Base-by-base conservation (phyloP, 192 early-diverging fungal species). In the Umbelopsis ramanniana region DNA sequence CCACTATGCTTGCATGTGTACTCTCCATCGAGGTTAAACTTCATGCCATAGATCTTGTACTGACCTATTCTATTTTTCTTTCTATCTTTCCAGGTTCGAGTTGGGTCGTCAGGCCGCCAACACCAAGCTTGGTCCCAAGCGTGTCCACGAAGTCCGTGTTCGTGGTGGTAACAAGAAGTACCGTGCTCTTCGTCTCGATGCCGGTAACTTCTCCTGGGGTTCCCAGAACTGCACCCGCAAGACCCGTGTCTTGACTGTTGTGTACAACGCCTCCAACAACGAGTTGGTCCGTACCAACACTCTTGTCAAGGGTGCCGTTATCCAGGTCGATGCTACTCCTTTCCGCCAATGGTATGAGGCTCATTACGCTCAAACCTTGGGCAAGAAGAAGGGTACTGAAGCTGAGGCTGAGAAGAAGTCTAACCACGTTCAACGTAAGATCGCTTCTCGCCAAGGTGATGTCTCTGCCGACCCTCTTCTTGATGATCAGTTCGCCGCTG, bases 271-370 rank as follows among this genome's bases (percentile, higher is more conserved):
- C 77, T 96, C 97, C 84, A 98, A 98, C 95, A 99, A 99, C 92
- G 97, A 99, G 88, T 89, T 99, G 80, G 97, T 99, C 87, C 96
- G 97, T 83, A 99, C 97, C 89, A 96, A 96, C 91, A 99, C 97
- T 67, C 89, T 99, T 54, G 97, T 99, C 55, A 99, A 99, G 93
- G 94, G 96, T 76, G 90, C 92, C 73, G 93, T 99, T 71, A 90
- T 99, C 68, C 95, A 99, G 84, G 93, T 99, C 76, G 97, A 99
- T 87, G 97, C 96, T 72, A 94, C 96, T 71, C 97, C 97, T 66
- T 99, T 98, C 95, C 93, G 96, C 78, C 96, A 99, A 85, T 99
- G 96, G 96, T 98, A 95, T 86, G 97, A 99, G 89, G 84, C 92
- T 76, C 96, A 97, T 91, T 99, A 98, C 83, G 97, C 92, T 76